Conservation (phyloP, 768 basidiomycete species). For the Clathrus columnatus region DNA sequence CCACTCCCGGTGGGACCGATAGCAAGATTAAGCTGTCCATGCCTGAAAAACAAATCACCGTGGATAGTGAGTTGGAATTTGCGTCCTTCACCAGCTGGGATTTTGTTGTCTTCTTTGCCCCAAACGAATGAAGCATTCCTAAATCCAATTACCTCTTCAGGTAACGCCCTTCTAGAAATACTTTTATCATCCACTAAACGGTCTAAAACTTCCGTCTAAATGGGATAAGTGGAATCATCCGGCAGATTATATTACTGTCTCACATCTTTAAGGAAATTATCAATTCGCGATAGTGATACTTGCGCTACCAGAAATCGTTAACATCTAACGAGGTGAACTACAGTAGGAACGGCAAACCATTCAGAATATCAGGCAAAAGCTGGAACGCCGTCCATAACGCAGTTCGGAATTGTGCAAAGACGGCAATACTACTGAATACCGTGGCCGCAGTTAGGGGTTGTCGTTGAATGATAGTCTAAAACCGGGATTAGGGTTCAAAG, state of each 20-base stretch:
- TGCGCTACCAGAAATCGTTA: slow-evolving; percentile 15
- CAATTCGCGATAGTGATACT: slow-evolving; percentile 29
- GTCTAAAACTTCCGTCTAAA: not conserved
- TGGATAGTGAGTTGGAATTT: slow-evolving; percentile 6
- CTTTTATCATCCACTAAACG: not conserved
- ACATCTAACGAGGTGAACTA: not conserved
- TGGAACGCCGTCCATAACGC: slow-evolving; percentile 14
- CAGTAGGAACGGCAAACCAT: not conserved
- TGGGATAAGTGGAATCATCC: not conserved
- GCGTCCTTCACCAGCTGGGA: slow-evolving; percentile 11
- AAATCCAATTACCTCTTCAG: not conserved
- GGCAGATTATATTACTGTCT: not conserved
- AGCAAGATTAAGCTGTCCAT: slow-evolving; percentile 9
- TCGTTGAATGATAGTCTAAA: not conserved
- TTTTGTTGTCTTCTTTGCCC: not conserved
- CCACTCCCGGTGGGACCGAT: slow-evolving; percentile 10
- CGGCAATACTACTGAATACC: slow-evolving; percentile 29
- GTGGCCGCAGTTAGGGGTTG: slow-evolving; percentile 1
- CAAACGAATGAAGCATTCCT: slow-evolving; percentile 17
- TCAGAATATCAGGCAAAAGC: not conserved
- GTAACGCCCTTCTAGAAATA: not conserved
- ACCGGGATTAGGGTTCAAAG: not conserved
- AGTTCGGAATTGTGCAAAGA: slow-evolving; percentile 29
- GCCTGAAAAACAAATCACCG: slow-evolving; percentile 8
- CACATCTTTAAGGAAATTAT: slow-evolving; percentile 26